Evolutionary conservation across 1,139 yeast genomes (phyloP).

Genomic region (Suhomyces ambrosiae): DNA sequence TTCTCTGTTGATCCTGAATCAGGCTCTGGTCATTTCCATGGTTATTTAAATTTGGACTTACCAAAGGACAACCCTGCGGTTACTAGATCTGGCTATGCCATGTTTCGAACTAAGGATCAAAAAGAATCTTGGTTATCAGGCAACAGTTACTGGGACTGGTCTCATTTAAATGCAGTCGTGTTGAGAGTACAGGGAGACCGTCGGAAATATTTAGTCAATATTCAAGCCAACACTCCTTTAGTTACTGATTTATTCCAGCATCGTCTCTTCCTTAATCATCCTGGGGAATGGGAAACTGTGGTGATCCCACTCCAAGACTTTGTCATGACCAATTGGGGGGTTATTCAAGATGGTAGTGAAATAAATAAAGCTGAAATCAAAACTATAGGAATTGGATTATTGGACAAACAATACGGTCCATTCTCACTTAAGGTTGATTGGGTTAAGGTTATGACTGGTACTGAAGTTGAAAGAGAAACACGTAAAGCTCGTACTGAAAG

Average conservation of each 20-base stretch:
- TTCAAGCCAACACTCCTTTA: slow-evolving; percentile 79
- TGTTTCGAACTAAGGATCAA: slow-evolving; percentile 78
- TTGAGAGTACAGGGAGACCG: slow-evolving; percentile 75
- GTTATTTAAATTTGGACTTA: slow-evolving; percentile 70
- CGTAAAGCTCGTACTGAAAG: slow-evolving; percentile 34
- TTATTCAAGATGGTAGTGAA: slow-evolving; percentile 65
- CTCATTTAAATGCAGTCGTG: slow-evolving; percentile 57
- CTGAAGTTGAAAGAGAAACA: slow-evolving; percentile 45
- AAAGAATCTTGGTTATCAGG: slow-evolving; percentile 51
- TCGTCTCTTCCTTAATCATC: slow-evolving; percentile 68
- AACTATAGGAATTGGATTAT: slow-evolving; percentile 76
- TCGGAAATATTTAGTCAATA: slow-evolving; percentile 74
- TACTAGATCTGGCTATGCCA: slow-evolving; percentile 78
- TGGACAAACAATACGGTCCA: slow-evolving; percentile 81
- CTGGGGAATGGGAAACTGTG: slow-evolving; percentile 85
- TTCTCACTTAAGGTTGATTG: slow-evolving; percentile 70
- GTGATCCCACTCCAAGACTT: slow-evolving; percentile 76
- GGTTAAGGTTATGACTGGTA: slow-evolving; percentile 69
- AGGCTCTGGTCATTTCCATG: slow-evolving; percentile 62
- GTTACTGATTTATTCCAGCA: slow-evolving; percentile 84
- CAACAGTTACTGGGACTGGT: slow-evolving; percentile 65
- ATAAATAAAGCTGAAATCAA: slow-evolving; percentile 67
- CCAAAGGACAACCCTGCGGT: slow-evolving; percentile 72
- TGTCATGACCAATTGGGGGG: slow-evolving; percentile 83
- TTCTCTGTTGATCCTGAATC: slow-evolving; percentile 43